Conservation (phyloP, 305 asterid genomes). For the Withania somnifera region DNA sequence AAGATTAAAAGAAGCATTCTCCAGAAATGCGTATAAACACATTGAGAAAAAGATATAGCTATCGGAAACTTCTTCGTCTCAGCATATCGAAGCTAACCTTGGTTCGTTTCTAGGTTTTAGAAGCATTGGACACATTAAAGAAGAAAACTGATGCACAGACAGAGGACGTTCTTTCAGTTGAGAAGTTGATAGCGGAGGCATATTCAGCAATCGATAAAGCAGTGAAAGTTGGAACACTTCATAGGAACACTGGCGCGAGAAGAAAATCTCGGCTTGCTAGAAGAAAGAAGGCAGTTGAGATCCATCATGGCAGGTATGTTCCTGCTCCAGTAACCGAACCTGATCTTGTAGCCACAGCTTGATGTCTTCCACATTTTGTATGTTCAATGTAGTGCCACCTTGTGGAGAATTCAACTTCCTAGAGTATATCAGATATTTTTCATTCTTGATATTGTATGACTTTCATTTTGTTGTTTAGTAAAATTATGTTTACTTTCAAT, state of each 20-base stretch:
- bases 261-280: conserved; percentile 94
- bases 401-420: not conserved
- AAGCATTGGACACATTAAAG: conserved; percentile 51
- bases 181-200: conserved; percentile 82
- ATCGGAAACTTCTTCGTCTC: not conserved
- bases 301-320: conserved; percentile 80
- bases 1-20: not conserved
- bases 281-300: conserved; percentile 73
- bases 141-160: conserved; percentile 71
- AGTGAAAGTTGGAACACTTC: conserved; percentile 64
- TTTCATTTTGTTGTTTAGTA: not conserved
- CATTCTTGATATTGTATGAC: not conserved
- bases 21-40: not conserved
- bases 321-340: conserved; percentile 35
- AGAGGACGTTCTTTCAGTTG: conserved; percentile 60
- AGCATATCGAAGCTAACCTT: not conserved
- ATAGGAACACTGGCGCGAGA: conserved; percentile 88
- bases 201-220: conserved; percentile 87
- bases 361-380: conserved; percentile 3
- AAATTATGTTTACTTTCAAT: not conserved
- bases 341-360: conserved; percentile 30
- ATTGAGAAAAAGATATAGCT: not conserved
- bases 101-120: conserved; percentile 46
- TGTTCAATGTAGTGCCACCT: not conserved
- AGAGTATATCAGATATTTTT: not conserved